phyloP scores from a whole-genome alignment of 768 basidiomycete species.

The Suillus paluster region DNA sequence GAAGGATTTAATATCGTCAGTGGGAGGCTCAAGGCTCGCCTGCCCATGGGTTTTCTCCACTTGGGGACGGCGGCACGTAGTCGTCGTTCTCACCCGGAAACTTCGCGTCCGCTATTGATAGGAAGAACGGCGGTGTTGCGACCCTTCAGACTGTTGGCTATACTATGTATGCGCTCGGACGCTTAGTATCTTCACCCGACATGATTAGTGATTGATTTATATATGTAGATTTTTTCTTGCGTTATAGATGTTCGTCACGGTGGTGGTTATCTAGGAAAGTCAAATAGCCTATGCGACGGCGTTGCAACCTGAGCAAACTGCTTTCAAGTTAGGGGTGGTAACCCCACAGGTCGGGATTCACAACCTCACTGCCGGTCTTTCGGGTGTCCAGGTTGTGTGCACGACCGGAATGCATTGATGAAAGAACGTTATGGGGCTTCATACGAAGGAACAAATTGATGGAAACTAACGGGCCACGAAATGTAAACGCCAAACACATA shows the following conservation, averaged over 20 bases:
- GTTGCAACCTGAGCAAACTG: too few species aligned
- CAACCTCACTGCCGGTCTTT: too few species aligned
- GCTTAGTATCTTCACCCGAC: conserved; percentile 34
- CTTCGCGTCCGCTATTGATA: conserved; percentile 39
- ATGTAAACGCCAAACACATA: background rate
- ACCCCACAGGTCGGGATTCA: too few species aligned
- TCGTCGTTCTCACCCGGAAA: conserved; percentile 40
- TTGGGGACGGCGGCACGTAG: conserved; percentile 49
- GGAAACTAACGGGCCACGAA: too few species aligned
- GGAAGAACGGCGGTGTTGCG: too few species aligned
- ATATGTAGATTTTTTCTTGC: background rate
- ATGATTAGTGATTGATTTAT: conserved; percentile 20
- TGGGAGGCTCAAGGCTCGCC: conserved; percentile 25
- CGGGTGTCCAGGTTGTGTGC: too few species aligned
- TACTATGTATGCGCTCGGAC: background rate
- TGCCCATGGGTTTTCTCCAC: conserved; percentile 51
- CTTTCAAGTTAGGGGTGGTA: too few species aligned
- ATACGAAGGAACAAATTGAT: too few species aligned
- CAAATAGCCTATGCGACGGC: background rate
- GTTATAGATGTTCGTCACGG: background rate
- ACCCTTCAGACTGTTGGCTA: background rate
- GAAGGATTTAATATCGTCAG: background rate
- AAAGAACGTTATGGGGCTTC: too few species aligned
- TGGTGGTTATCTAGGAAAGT: background rate
- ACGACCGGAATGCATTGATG: too few species aligned